phyloP scores from a whole-genome alignment of 2,329 filamentous ascomycete species.

The Didymellaceae sp. region DNA sequence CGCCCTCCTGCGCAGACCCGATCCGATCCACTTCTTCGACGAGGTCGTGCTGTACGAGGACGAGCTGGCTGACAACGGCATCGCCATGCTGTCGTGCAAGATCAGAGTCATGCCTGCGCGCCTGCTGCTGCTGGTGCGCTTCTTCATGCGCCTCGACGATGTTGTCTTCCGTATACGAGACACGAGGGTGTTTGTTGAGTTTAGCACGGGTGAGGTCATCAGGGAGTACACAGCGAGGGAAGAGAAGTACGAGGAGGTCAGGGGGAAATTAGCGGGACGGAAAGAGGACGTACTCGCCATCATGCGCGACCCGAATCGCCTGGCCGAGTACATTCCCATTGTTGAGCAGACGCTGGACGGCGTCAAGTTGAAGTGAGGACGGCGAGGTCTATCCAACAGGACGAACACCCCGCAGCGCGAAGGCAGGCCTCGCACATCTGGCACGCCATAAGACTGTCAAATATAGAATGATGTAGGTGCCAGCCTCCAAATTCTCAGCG shows the following conservation, averaged over 20 bases:
- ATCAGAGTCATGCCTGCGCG: slow-evolving; percentile 89
- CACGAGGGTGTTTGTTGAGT: slow-evolving; percentile 91
- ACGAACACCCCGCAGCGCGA: background rate
- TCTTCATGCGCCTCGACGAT: slow-evolving; percentile 93
- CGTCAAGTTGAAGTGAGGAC: slow-evolving; percentile 46
- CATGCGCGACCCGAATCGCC: slow-evolving; percentile 78
- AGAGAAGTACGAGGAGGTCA: slow-evolving; percentile 77
- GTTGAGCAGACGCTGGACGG: slow-evolving; percentile 72
- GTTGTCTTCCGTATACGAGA: slow-evolving; percentile 88
- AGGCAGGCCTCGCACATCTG: background rate
- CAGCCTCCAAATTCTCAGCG: too few species aligned
- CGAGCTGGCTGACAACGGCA: slow-evolving; percentile 96
- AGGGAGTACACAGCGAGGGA: slow-evolving; percentile 92
- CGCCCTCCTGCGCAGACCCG: slow-evolving; percentile 82
- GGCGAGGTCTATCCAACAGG: too few species aligned
- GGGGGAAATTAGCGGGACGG: slow-evolving; percentile 61
- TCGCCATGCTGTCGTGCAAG: slow-evolving; percentile 88
- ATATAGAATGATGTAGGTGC: too few species aligned
- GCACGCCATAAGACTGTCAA: too few species aligned
- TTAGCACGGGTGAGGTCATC: slow-evolving; percentile 77
- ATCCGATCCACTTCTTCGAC: slow-evolving; percentile 96
- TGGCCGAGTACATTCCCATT: slow-evolving; percentile 65
- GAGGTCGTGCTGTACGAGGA: slow-evolving; percentile 97
- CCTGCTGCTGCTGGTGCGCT: slow-evolving; percentile 80
- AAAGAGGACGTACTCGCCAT: slow-evolving; percentile 76